A percentile compares a stretch with the other conserved stretches of the same genome.
phyloP scores from a whole-genome alignment of 1,284 basidiomycete species.

The Pyrrhoderma lamaoense region DNA sequence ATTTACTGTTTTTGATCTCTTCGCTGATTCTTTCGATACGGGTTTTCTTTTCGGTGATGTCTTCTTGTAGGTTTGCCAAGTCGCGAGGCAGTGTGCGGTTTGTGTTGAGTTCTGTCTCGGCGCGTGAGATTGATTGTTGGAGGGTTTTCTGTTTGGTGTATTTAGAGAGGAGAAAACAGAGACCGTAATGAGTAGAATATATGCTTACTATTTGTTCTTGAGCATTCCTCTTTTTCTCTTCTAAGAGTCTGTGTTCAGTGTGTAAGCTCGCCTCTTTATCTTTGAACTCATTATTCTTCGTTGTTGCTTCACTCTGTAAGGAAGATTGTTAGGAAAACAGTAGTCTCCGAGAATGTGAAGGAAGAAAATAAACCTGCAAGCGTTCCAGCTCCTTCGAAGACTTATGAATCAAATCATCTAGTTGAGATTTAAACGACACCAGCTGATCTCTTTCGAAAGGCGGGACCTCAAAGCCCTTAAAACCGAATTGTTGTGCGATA shows the following conservation, averaged over 20 bases:
- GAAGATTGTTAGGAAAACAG: slow-evolving; percentile 2
- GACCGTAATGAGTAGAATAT: too few relatives aligned
- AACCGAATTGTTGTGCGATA: slow-evolving; percentile 59
- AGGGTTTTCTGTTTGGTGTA: slow-evolving; percentile 5
- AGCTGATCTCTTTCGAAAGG: slow-evolving; percentile 63
- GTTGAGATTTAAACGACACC: slow-evolving; percentile 56
- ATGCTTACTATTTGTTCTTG: slow-evolving; percentile 57
- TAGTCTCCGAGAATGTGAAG: slow-evolving; percentile 6
- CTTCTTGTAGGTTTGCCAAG: slow-evolving; percentile 49
- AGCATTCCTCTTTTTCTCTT: slow-evolving; percentile 42
- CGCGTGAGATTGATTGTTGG: slow-evolving; percentile 42
- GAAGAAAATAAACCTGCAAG: slow-evolving; percentile 42
- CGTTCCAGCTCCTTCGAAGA: slow-evolving; percentile 51
- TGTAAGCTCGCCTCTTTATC: slow-evolving; percentile 44
- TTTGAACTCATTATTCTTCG: slow-evolving; percentile 54
- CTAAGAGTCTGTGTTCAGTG: slow-evolving; percentile 45
- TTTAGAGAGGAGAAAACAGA: background rate
- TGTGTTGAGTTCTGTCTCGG: slow-evolving; percentile 51
- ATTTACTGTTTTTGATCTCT: slow-evolving; percentile 55
- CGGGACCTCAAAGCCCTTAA: slow-evolving; percentile 67
- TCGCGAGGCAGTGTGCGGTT: slow-evolving; percentile 51
- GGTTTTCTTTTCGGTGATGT: slow-evolving; percentile 62
- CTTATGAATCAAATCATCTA: slow-evolving; percentile 51
- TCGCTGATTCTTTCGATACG: slow-evolving; percentile 50
- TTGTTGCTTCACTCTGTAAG: slow-evolving; percentile 43